phyloP scores from a whole-genome alignment of 192 early-diverging fungal species.

The Backusella sp. region DNA sequence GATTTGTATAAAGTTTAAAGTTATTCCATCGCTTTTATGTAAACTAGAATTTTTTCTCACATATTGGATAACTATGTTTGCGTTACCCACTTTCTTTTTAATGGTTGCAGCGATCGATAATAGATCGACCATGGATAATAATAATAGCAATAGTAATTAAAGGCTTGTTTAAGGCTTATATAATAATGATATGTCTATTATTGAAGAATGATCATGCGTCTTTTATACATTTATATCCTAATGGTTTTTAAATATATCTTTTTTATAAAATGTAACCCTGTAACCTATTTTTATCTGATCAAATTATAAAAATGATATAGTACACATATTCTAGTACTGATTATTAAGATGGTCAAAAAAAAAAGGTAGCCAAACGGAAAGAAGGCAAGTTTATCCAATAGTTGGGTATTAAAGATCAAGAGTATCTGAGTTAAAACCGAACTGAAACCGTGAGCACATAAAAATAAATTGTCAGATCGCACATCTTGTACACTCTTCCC shows the following conservation, averaged over 20 bases:
- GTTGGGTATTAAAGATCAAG: not conserved
- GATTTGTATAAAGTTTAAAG: not conserved
- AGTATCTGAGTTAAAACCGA: conserved; percentile 12
- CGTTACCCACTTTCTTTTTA: not conserved
- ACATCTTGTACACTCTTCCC: not conserved
- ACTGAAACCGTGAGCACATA: conserved; percentile 10
- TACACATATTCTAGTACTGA: not conserved
- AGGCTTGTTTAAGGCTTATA: too few relatives aligned
- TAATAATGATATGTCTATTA: not conserved
- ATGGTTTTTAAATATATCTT: not conserved
- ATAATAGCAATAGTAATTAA: not conserved
- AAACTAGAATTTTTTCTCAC: not conserved
- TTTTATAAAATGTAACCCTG: not conserved
- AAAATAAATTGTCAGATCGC: conserved; percentile 5
- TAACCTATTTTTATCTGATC: conserved; percentile 1
- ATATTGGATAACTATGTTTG: not conserved
- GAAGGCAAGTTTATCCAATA: not conserved
- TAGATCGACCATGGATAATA: not conserved
- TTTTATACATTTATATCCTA: not conserved
- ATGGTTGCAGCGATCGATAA: not conserved
- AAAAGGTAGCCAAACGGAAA: not conserved
- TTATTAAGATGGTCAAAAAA: not conserved
- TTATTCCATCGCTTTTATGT: not conserved
- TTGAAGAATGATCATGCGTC: not conserved
- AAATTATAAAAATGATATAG: not conserved